Conservation (phyloP, 208 protist species). For the Strigomonas oncopelti region DNA sequence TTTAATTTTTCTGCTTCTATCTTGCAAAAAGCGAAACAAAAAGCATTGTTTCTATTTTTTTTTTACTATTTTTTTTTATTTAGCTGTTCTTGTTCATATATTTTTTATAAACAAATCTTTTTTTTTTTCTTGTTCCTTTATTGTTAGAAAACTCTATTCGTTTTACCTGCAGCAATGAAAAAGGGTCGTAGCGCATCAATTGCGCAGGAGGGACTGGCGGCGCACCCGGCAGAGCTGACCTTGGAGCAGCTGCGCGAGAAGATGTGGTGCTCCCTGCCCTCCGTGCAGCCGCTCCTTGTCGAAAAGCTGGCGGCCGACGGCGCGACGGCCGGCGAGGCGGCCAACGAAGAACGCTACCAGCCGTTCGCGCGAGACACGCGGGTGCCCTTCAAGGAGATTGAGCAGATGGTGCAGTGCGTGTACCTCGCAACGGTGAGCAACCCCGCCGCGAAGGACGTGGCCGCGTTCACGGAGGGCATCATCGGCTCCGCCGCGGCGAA, state of each 20-base stretch:
- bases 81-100: neutral
- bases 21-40: neutral
- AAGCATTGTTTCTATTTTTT: constrained; percentile 4
- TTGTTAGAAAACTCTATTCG: neutral
- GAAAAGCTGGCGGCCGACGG: neutral
- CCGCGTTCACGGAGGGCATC: constrained; percentile 24
- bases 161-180: no score
- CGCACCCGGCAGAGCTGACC: constrained; percentile 16
- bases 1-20: neutral
- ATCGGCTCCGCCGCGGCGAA: constrained; percentile 26
- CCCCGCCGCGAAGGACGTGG: constrained; percentile 38
- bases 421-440: constrained; percentile 69
- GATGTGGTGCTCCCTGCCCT: constrained; percentile 69
- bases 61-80: constrained; percentile 2
- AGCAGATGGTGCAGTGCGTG: constrained; percentile 49
- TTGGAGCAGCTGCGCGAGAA: constrained; percentile 46
- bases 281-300: constrained; percentile 21
- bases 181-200: constrained; percentile 3
- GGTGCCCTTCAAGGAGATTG: constrained; percentile 50
- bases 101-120: neutral
- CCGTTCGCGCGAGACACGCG: constrained; percentile 12
- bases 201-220: neutral
- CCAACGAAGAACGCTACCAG: constrained; percentile 10
- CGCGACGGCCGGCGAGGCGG: constrained; percentile 10
- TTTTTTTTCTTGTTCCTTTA: neutral